These are phyloP conservation scores for Trichopus zeylanicus DNA, from an alignment of 116 monocot genomes.

Conservation along the genomic window DNA sequence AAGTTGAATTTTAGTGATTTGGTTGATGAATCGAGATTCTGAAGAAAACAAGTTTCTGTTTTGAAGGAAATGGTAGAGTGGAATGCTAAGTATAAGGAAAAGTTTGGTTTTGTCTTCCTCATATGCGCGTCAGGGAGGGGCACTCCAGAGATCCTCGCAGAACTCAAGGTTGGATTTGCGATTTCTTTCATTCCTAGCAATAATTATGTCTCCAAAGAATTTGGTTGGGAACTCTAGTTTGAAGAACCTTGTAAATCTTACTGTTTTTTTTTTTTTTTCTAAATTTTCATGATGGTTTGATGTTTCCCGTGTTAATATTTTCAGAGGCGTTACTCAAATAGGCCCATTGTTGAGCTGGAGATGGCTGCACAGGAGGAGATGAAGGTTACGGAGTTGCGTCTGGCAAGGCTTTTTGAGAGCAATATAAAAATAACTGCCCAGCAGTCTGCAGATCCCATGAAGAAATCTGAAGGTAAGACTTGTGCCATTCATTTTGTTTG, in stretches of 20 bases:
- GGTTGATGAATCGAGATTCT: no score
- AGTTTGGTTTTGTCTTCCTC: constrained; percentile 87
- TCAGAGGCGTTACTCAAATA: constrained; percentile 70
- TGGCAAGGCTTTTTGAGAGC: constrained; percentile 60
- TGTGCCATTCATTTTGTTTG: no score
- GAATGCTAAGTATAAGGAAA: constrained; percentile 78
- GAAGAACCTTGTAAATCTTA: no score
- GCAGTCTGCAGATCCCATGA: constrained; percentile 11
- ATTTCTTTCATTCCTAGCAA: no score
- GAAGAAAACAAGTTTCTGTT: background rate
- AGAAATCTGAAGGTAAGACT: constrained; percentile 76
- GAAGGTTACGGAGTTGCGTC: constrained; percentile 80
- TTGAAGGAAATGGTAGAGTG: constrained; percentile 67
- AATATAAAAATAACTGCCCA: constrained; percentile 5
- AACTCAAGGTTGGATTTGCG: constrained; percentile 72
- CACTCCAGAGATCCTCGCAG: constrained; percentile 66
- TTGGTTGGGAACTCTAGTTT: no score
- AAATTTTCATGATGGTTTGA: background rate
- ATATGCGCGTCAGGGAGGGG: constrained; percentile 91
- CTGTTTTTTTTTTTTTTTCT: background rate
- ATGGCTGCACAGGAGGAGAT: constrained; percentile 79
- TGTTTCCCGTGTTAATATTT: no score
- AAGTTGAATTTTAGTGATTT: background rate
- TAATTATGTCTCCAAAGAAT: no score
- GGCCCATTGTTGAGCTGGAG: constrained; percentile 85